Conservation (phyloP, 306 rosid genomes). For the Vicia sativa region DNA sequence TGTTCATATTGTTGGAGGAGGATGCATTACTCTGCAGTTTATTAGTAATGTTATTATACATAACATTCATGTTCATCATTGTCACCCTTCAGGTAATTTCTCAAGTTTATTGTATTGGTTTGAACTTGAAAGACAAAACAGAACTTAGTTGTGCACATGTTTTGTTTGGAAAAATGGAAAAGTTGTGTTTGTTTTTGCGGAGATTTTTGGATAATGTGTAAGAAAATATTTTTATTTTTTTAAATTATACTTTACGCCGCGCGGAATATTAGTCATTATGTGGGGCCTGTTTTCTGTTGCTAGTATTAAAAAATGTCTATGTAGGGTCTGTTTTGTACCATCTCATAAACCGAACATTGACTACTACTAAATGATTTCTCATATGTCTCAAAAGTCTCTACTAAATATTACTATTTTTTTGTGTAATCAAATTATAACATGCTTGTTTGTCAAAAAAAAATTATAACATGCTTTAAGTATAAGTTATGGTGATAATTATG, state of each 20-base stretch:
- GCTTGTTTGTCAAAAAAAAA: too few relatives aligned
- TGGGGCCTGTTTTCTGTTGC: neutral
- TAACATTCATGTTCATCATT: conserved; percentile 89
- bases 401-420: neutral
- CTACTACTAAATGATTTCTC: neutral
- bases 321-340: neutral
- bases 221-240: neutral
- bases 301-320: too few relatives aligned
- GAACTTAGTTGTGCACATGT: neutral
- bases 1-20: conserved; percentile 94
- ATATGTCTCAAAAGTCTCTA: conserved; percentile 1
- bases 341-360: neutral
- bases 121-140: neutral
- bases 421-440: too few relatives aligned
- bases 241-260: neutral
- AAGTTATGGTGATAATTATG: too few relatives aligned
- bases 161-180: conserved; percentile 5
- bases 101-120: too few relatives aligned
- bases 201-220: neutral
- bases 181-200: neutral
- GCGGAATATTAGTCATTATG: neutral
- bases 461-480: too few relatives aligned
- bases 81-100: conserved; percentile 70
- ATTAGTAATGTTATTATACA: conserved; percentile 91
- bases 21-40: conserved; percentile 88